Evolutionary conservation across 164 flowering plant genomes (phyloP).

Genomic region (Brasenia schreberi): DNA sequence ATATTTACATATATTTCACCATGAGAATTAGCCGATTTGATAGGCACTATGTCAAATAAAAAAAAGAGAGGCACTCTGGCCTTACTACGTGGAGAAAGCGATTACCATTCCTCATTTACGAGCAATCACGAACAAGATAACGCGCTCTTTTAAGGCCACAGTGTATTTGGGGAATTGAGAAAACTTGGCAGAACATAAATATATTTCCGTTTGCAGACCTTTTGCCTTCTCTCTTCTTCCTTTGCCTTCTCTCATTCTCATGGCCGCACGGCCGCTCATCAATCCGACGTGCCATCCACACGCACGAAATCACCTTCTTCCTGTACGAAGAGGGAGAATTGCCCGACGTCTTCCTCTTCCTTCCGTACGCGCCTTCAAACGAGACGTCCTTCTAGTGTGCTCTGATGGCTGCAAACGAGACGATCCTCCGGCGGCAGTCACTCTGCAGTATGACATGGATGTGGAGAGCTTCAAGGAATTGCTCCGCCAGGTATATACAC

Average conservation of each 20-base stretch:
- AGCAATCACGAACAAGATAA: too few relatives aligned
- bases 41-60: too few relatives aligned
- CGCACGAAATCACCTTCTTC: background rate
- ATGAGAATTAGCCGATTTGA: too few relatives aligned
- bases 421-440: background rate
- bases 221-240: background rate
- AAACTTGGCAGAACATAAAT: too few relatives aligned
- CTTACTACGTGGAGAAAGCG: too few relatives aligned
- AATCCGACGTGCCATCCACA: background rate
- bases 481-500: background rate
- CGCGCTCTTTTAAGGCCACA: too few relatives aligned
- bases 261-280: background rate
- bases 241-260: background rate
- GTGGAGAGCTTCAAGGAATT: background rate
- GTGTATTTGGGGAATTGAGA: too few relatives aligned
- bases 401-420: background rate
- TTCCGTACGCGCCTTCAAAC: background rate
- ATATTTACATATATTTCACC: too few relatives aligned
- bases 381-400: background rate
- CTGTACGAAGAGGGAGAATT: background rate
- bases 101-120: too few relatives aligned
- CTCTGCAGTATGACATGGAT: background rate
- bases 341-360: background rate
- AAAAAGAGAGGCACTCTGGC: too few relatives aligned
- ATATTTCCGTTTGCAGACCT: too few relatives aligned